Base-by-base conservation (phyloP, 306 rosid species). In the Ormosia semicastrata region DNA sequence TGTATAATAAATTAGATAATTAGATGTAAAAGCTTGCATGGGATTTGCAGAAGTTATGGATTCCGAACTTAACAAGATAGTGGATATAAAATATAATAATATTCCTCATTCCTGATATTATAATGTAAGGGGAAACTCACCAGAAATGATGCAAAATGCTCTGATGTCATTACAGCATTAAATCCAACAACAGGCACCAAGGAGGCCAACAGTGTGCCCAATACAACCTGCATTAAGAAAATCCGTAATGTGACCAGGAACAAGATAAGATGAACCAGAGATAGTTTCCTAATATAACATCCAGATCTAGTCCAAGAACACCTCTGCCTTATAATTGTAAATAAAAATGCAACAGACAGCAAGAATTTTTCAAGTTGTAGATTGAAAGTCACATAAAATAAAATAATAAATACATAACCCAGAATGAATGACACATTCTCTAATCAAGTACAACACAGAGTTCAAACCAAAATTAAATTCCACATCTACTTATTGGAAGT, bases 101-200 rank as follows among this genome's bases (percentile, higher is more conserved):
- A 44, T 68, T 24, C 57, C 40, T 34, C 74, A 44, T 68, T 24
- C 57, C 40, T 34, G 57, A 44, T 68, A 18, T 1, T 12, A 13
- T 49, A 49, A 49, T 13, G 13, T 33, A 67, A 3, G 56, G 50
- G 17, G 53, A 57, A 59, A 80, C 97, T 89, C 74, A 93, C 99
- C 94, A 96, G 88, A 84, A 96, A 96, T 46, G 99, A 96, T 36
- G 94, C 98, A 88, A 96, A 96, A 86, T 96, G 98, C 86, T 96
- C 99, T 17, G 99, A 96, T 62, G 99, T 96, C 95, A 96, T 88
- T 52, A 96, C 97, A 39, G 99, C 99, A 82, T 96, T 96, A 68
- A 96, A 96, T 74, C 99, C 99, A 82, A 96, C 99, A 36, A 96
- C 99, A 6, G 99, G 99, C 52, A 96, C 99, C 89, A 96, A 82